Evolutionary conservation across 352 stramenopile genomes (phyloP).

Genomic region (Blastocystis sp.): DNA sequence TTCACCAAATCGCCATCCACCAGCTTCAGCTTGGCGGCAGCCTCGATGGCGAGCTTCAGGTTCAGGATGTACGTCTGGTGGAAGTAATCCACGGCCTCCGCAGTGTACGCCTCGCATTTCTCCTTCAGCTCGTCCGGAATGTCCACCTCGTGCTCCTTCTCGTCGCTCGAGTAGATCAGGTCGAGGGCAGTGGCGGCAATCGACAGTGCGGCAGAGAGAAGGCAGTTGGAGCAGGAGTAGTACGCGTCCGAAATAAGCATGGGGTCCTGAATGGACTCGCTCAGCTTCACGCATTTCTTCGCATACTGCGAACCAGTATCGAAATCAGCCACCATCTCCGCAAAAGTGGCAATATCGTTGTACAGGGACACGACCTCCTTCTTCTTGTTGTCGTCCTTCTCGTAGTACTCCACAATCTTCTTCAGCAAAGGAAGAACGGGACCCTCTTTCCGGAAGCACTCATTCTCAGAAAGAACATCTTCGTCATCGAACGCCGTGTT

Average conservation of each 20-base stretch:
- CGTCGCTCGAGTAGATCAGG: background rate
- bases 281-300: slow-evolving; percentile 2
- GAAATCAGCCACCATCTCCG: slow-evolving; percentile 6
- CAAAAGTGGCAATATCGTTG: slow-evolving; percentile 5
- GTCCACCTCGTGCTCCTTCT: background rate
- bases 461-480: slow-evolving; percentile 13
- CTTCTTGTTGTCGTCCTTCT: background rate
- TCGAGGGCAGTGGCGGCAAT: slow-evolving; percentile 39
- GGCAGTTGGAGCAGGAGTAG: background rate
- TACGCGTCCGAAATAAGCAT: background rate
- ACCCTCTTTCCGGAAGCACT: background rate
- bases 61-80: slow-evolving; percentile 49
- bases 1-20: slow-evolving; percentile 1
- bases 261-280: background rate
- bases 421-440: background rate
- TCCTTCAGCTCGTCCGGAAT: background rate
- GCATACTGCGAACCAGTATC: slow-evolving; percentile 4
- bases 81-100: background rate
- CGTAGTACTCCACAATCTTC: slow-evolving; percentile 20
- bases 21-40: background rate
- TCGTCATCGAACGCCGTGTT: background rate
- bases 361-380: slow-evolving; percentile 2
- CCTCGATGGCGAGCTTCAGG: slow-evolving; percentile 5
- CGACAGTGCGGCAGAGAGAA: background rate
- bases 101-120: slow-evolving; percentile 11